These are phyloP conservation scores for Ramalina peruviana DNA, from an alignment of 495 filamentous ascomycete species.

Conservation along the genomic window DNA sequence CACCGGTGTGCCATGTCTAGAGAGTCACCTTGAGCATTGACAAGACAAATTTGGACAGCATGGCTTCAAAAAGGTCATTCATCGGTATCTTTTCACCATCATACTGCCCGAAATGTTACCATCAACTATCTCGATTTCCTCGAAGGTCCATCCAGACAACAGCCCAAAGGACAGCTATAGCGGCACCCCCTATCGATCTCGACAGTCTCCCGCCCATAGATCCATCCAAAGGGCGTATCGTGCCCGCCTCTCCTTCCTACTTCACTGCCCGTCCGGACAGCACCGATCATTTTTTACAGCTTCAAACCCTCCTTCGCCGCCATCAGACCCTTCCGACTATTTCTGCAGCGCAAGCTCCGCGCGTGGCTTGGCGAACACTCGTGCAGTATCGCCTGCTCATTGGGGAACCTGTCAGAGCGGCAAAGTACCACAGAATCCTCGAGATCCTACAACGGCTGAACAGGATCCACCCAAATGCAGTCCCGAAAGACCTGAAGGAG, in stretches of 20 bases:
- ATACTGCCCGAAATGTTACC: no score
- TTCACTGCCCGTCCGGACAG: constrained; percentile 77
- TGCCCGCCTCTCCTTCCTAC: constrained; percentile 81
- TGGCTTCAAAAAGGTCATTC: no score
- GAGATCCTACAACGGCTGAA: constrained; percentile 67
- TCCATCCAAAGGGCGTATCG: constrained; percentile 45
- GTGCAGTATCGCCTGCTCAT: constrained; percentile 57
- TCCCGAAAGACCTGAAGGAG: constrained; percentile 50
- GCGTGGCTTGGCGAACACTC: constrained; percentile 73
- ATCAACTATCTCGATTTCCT: no score
- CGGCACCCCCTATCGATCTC: constrained; percentile 36
- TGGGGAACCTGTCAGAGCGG: constrained; percentile 63
- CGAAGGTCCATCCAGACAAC: neutral
- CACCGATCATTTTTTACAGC: constrained; percentile 66
- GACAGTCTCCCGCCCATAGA: constrained; percentile 16
- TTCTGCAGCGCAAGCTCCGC: constrained; percentile 46
- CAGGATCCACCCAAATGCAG: constrained; percentile 66
- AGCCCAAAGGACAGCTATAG: constrained; percentile 9
- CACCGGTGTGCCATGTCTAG: no score
- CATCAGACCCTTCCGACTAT: constrained; percentile 60
- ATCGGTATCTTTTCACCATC: no score
- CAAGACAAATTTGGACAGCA: no score
- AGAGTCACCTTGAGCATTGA: no score
- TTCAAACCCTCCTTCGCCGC: constrained; percentile 55
- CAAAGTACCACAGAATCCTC: constrained; percentile 65